A percentile compares a stretch with the other conserved stretches of the same genome.
Evolutionary conservation across 257 asterid species (phyloP).

Genomic region (Przewalskia tangutica): DNA sequence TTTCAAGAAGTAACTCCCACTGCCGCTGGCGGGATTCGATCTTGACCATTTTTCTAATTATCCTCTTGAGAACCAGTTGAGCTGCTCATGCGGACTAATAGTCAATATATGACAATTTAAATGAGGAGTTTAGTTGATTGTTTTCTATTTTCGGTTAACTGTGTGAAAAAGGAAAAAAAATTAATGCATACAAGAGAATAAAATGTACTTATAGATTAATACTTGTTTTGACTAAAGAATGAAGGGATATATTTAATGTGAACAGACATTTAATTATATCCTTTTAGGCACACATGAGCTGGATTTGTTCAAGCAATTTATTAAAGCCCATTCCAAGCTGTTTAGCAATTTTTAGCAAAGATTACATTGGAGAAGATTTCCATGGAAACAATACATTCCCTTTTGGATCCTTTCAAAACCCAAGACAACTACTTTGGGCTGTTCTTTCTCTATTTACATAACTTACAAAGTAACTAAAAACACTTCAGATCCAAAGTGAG

Average conservation of each 20-base stretch:
- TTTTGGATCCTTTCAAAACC: not conserved
- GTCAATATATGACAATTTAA: not conserved
- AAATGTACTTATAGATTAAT: not conserved
- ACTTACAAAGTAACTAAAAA: not conserved
- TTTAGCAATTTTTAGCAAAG: not conserved
- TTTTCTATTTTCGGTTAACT: not conserved
- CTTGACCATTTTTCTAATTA: too few relatives aligned
- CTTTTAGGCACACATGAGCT: not conserved
- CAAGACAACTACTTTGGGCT: not conserved
- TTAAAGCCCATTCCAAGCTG: not conserved
- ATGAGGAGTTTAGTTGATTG: too few relatives aligned
- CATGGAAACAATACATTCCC: not conserved
- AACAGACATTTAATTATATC: not conserved
- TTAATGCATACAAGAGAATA: not conserved
- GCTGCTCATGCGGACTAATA: too few relatives aligned
- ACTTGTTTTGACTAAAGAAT: not conserved
- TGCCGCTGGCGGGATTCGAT: too few relatives aligned
- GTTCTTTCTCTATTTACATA: not conserved
- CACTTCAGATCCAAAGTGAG: not conserved
- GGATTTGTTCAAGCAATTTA: conserved; percentile 3
- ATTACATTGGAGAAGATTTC: not conserved
- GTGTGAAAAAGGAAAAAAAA: too few relatives aligned
- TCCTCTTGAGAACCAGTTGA: too few relatives aligned
- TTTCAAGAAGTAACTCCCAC: too few relatives aligned
- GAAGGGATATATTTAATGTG: not conserved